Evolutionary conservation across 2,329 filamentous ascomycete species (phyloP).

Genomic region (Graphilbum fragrans): DNA sequence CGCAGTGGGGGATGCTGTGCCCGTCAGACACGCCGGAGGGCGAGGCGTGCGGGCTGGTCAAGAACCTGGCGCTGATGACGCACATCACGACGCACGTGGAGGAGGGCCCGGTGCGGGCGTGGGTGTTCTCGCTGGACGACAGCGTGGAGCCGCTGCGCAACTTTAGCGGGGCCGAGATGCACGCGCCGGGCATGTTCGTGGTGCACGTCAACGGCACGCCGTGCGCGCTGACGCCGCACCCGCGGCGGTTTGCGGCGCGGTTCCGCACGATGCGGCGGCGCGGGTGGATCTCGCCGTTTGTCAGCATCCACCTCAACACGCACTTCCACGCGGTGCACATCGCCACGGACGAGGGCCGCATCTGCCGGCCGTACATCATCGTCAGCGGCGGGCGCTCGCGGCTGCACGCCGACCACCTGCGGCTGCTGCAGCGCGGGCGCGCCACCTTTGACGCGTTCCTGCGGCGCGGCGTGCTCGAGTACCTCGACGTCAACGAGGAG

Average conservation of each 20-base stretch:
- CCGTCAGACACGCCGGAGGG: conserved; percentile 96
- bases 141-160: conserved; percentile 66
- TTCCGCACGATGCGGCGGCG: conserved; percentile 82
- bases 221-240: conserved; percentile 72
- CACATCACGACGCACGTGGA: conserved; percentile 97
- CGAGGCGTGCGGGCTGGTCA: conserved; percentile 94
- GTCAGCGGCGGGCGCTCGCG: conserved; percentile 80
- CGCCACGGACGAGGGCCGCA: conserved; percentile 91
- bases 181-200: conserved; percentile 70
- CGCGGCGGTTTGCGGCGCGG: conserved; percentile 72
- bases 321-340: conserved; percentile 89
- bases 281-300: conserved; percentile 88
- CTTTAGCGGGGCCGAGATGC: conserved; percentile 70
- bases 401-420: conserved; percentile 66
- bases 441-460: conserved; percentile 92
- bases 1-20: conserved; percentile 97
- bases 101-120: conserved; percentile 75
- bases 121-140: conserved; percentile 77
- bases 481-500: conserved; percentile 96
- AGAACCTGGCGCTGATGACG: conserved; percentile 97
- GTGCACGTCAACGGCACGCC: conserved; percentile 95
- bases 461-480: conserved; percentile 81
- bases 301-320: conserved; percentile 91
- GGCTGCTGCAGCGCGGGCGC: conserved; percentile 68
- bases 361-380: conserved; percentile 91